Base-by-base conservation (phyloP, 2,329 filamentous ascomycete species). In the Rasamsonia emersonii region DNA sequence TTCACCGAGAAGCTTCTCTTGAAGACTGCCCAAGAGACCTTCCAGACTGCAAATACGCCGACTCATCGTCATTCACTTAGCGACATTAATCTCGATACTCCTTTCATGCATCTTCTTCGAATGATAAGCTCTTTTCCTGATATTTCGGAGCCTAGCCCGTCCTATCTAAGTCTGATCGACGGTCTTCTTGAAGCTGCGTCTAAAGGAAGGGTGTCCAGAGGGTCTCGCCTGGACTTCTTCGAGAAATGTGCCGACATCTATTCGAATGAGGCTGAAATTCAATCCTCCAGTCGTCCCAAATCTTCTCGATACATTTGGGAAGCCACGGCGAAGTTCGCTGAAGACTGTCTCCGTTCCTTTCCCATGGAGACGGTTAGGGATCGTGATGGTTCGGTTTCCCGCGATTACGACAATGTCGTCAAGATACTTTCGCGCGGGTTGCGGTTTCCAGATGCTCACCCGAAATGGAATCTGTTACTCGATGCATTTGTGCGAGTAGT, bases 341-440 rank as follows among this genome's bases (percentile, higher is more conserved):
- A 44, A 15, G 39, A 51, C 33, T 56, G 51, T 30, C 43, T 77
- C 18, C 59, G 67, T 9, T 59, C 49, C 32, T 44, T 54, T 37
- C 46, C 53, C 18, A 50, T 47, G 52, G 64, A 52, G 32, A 57
- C 55, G 19, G 60, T 55, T 11, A 61, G 50, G 29, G 59, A 54
- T 43, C 69, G 60, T 9, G 67, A 36, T 62, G 74, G 20, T 53
- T 79, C 33, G 75, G 80, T 9, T n/a, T 42, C 48, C 5, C 73
- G 76, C 8, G 78, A 85, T 35, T 86, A 84, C 42, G 77, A 81
- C 6, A 75, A 81, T 31, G 62, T 82, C 15, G 68, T 79, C 10
- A 77, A 72, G 11, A 71, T 93, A 19, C 65, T 93, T 3, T 70
- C 79, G 45, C 62, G 69, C 42, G 77, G 82, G 18, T 59, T 52